phyloP scores from a whole-genome alignment of 1,284 basidiomycete genomes.

The Pterulicium gracile region DNA sequence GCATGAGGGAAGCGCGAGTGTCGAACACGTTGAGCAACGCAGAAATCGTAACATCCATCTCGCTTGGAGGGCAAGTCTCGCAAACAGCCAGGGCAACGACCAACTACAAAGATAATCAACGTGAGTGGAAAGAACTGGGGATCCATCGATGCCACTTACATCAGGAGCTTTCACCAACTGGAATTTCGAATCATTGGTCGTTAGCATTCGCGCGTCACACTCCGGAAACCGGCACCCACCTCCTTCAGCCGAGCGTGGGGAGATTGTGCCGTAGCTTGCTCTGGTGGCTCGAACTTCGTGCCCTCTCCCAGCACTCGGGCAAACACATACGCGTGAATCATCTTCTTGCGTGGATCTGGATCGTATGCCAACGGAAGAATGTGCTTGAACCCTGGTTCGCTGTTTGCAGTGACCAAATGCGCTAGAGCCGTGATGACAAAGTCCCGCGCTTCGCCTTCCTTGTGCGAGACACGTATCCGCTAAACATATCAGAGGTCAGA shows the following conservation, averaged over 20 bases:
- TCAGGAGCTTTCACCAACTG: constrained; percentile 68
- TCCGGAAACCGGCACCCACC: constrained; percentile 28
- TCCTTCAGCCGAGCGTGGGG: constrained; percentile 56
- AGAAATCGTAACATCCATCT: constrained; percentile 77
- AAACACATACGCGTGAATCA: constrained; percentile 85
- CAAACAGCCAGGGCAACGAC: constrained; percentile 77
- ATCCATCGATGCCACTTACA: constrained; percentile 28
- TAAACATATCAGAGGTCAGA: constrained; percentile 14
- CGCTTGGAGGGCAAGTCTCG: constrained; percentile 68
- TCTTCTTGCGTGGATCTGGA: constrained; percentile 59
- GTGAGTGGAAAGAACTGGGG: constrained; percentile 8
- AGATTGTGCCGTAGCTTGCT: constrained; percentile 37
- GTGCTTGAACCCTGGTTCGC: constrained; percentile 84
- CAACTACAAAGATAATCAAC: constrained; percentile 43
- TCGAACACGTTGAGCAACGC: constrained; percentile 86
- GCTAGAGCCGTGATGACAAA: constrained; percentile 70
- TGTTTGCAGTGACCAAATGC: constrained; percentile 76
- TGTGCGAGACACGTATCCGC: constrained; percentile 36
- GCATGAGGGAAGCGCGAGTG: constrained; percentile 62
- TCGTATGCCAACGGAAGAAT: constrained; percentile 78
- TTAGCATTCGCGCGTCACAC: not conserved
- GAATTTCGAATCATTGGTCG: constrained; percentile 7
- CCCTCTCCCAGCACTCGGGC: constrained; percentile 77
- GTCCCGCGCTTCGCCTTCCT: constrained; percentile 56
- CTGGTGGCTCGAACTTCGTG: constrained; percentile 55